phyloP scores from a whole-genome alignment of 2,329 filamentous ascomycete genomes.

The Neonectria sp. region DNA sequence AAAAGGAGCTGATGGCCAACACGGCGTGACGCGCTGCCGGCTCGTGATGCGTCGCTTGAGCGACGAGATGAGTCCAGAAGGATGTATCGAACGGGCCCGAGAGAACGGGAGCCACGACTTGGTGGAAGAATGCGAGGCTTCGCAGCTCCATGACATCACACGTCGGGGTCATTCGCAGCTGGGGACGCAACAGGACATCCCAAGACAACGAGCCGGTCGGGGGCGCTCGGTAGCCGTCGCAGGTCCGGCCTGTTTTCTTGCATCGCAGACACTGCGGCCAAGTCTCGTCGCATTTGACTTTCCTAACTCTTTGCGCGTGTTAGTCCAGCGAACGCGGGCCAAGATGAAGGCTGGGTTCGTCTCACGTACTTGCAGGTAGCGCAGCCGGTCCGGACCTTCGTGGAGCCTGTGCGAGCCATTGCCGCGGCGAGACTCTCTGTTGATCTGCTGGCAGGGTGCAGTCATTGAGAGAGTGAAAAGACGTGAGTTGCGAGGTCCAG shows the following conservation, averaged over 20 bases:
- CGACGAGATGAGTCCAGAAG: constrained; percentile 59
- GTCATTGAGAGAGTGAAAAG: neutral
- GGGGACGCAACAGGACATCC: constrained; percentile 53
- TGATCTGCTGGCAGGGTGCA: neutral
- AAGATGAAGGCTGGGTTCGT: neutral
- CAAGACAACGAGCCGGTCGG: constrained; percentile 50
- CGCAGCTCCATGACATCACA: constrained; percentile 49
- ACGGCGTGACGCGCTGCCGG: constrained; percentile 56
- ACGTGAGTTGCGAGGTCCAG: neutral
- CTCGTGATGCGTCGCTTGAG: constrained; percentile 56
- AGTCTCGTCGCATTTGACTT: constrained; percentile 71
- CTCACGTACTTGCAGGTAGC: constrained; percentile 68
- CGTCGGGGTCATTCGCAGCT: constrained; percentile 38
- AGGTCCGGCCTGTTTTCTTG: constrained; percentile 66
- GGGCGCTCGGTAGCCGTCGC: constrained; percentile 67
- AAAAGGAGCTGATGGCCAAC: constrained; percentile 57
- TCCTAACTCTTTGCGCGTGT: constrained; percentile 60
- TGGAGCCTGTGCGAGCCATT: constrained; percentile 46
- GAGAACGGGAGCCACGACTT: constrained; percentile 54
- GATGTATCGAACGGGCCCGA: constrained; percentile 55
- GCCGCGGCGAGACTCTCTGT: neutral
- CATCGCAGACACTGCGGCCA: constrained; percentile 67
- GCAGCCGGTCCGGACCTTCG: constrained; percentile 64
- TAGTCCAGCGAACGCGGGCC: neutral
- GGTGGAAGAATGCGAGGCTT: constrained; percentile 56